A percentile compares a stretch with the other conserved stretches of the same genome.
These are phyloP conservation scores for Leccinellum rugosiceps DNA, from an alignment of 768 basidiomycete genomes.

Conservation along the genomic window DNA sequence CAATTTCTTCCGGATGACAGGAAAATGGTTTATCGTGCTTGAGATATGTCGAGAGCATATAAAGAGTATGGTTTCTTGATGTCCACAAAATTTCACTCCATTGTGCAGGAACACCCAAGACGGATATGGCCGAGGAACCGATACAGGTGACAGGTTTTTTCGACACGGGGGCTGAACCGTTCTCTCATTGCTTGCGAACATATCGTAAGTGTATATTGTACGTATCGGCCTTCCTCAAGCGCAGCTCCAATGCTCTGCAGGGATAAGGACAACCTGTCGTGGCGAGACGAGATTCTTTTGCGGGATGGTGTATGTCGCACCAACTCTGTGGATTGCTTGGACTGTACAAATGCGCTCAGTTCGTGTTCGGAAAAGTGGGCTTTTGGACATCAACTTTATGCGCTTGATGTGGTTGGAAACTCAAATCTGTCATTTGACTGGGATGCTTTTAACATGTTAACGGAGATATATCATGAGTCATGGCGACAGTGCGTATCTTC, in stretches of 20 bases:
- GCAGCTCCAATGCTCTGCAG: slow-evolving; percentile 12
- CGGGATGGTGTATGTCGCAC: slow-evolving; percentile 92
- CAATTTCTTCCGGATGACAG: slow-evolving; percentile 87
- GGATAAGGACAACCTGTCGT: slow-evolving; percentile 33
- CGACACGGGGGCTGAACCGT: slow-evolving; percentile 88
- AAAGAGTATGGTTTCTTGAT: slow-evolving; percentile 67
- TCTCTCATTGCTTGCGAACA: slow-evolving; percentile 58
- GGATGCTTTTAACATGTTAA: slow-evolving; percentile 94
- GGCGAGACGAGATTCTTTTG: slow-evolving; percentile 68
- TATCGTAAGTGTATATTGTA: slow-evolving; percentile 27
- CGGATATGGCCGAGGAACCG: slow-evolving; percentile 91
- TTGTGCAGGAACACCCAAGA: slow-evolving; percentile 81
- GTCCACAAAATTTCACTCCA: not conserved
- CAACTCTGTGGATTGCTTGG: slow-evolving; percentile 97
- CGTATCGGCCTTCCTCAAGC: not conserved
- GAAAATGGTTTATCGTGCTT: slow-evolving; percentile 88
- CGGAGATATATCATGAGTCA: slow-evolving; percentile 99
- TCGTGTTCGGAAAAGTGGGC: slow-evolving; percentile 95
- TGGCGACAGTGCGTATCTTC: slow-evolving; percentile 71
- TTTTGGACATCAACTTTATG: slow-evolving; percentile 94
- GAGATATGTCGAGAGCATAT: slow-evolving; percentile 95
- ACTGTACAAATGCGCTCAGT: slow-evolving; percentile 97
- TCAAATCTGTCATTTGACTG: slow-evolving; percentile 89
- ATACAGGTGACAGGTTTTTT: slow-evolving; percentile 93
- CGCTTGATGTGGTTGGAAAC: slow-evolving; percentile 81